A percentile compares a stretch with the other conserved stretches of the same genome.
phyloP scores from a whole-genome alignment of 192 early-diverging fungal genomes.

The Linnemannia elongata region DNA sequence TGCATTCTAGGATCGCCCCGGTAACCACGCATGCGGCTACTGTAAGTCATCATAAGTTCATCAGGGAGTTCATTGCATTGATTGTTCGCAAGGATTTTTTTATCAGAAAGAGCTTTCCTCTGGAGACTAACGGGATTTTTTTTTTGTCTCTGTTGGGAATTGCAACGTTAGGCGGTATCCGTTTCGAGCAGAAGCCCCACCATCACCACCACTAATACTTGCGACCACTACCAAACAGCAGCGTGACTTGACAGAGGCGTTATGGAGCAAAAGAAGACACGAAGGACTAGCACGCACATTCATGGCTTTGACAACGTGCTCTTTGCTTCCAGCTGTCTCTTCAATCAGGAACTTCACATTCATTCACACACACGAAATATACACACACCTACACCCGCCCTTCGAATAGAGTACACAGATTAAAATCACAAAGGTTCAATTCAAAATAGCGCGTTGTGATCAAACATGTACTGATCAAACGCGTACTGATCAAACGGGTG shows the following conservation, averaged over 20 bases:
- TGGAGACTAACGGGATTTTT: neutral
- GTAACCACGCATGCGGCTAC: constrained; percentile 83
- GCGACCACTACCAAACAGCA: neutral
- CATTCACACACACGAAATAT: too few relatives aligned
- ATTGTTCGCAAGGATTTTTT: neutral
- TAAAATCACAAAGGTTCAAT: too few relatives aligned
- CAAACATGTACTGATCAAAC: too few relatives aligned
- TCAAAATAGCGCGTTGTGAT: too few relatives aligned
- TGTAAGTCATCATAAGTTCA: constrained; percentile 66
- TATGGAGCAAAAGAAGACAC: neutral
- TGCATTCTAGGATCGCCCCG: constrained; percentile 64
- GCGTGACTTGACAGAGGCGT: neutral
- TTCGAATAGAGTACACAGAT: too few relatives aligned
- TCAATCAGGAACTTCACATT: too few relatives aligned
- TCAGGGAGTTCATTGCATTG: neutral
- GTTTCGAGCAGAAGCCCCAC: constrained; percentile 81
- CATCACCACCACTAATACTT: constrained; percentile 64
- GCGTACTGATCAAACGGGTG: too few relatives aligned
- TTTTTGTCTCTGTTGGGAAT: constrained; percentile 30
- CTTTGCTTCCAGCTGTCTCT: too few relatives aligned
- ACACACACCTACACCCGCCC: too few relatives aligned
- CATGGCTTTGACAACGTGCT: too few relatives aligned
- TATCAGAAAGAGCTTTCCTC: neutral
- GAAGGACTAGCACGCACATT: too few relatives aligned
- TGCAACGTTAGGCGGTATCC: constrained; percentile 74